A percentile compares a stretch with the other conserved stretches of the same genome.
phyloP scores from a whole-genome alignment of 2,329 filamentous ascomycete species.

The Arthrobotrys sphaeroides region DNA sequence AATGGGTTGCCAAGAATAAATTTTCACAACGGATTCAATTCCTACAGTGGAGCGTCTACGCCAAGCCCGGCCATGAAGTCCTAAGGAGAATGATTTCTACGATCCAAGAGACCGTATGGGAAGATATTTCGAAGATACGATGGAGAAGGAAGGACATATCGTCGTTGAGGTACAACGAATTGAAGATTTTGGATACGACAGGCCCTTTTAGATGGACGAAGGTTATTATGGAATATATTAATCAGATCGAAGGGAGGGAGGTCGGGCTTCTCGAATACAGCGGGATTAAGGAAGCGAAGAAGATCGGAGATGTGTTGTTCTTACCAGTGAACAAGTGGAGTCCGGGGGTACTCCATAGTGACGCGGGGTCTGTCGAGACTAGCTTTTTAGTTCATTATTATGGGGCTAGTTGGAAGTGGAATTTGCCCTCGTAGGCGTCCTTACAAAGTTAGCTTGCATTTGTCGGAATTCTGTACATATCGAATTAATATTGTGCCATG shows the following conservation, averaged over 20 bases:
- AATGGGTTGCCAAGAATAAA: constrained; percentile 1
- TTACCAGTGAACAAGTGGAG: constrained; percentile 26
- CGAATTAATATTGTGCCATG: too few relatives aligned
- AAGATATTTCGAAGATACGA: background rate
- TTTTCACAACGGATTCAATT: constrained; percentile 25
- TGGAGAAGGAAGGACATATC: background rate
- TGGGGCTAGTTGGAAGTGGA: constrained; percentile 2
- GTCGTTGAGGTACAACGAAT: background rate
- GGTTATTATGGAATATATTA: constrained; percentile 25
- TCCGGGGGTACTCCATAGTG: constrained; percentile 16
- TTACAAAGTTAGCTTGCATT: too few relatives aligned
- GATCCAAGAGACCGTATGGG: constrained; percentile 3
- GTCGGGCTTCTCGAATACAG: constrained; percentile 14
- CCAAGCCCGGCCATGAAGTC: constrained; percentile 30
- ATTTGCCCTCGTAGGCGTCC: background rate
- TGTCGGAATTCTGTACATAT: background rate
- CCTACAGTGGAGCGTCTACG: constrained; percentile 29
- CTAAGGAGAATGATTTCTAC: constrained; percentile 21
- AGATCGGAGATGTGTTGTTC: constrained; percentile 26
- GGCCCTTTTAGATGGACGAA: constrained; percentile 40
- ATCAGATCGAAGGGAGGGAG: constrained; percentile 30
- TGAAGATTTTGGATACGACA: constrained; percentile 19
- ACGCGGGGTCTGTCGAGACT: constrained; percentile 11
- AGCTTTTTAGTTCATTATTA: constrained; percentile 27
- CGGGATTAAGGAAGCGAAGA: constrained; percentile 5